phyloP scores from a whole-genome alignment of 805 yeast genomes.

The Ogataea trehaloabstinens region DNA sequence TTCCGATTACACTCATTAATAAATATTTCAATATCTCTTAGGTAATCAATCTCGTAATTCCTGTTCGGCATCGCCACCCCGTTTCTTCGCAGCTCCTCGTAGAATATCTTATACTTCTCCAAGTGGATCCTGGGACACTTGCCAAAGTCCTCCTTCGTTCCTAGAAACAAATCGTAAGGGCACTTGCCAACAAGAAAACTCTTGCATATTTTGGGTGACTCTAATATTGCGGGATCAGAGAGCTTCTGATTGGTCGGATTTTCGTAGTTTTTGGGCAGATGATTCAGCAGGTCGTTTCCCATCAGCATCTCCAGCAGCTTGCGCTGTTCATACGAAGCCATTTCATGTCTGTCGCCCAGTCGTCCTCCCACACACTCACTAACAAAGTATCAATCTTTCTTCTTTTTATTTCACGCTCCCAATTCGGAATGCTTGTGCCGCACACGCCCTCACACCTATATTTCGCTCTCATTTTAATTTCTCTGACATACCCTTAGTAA shows the following conservation, averaged over 20 bases:
- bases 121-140: constrained; percentile 73
- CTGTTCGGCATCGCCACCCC: constrained; percentile 36
- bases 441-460: too few species aligned
- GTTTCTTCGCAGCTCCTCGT: constrained; percentile 48
- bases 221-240: constrained; percentile 35
- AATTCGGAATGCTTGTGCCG: too few species aligned
- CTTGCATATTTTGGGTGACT: constrained; percentile 68
- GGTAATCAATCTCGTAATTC: constrained; percentile 47
- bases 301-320: constrained; percentile 74
- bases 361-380: too few species aligned
- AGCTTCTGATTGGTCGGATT: constrained; percentile 7
- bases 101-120: constrained; percentile 70
- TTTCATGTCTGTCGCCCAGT: constrained; percentile 14
- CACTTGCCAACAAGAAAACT: constrained; percentile 82
- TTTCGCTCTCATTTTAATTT: too few species aligned
- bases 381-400: neutral
- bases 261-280: constrained; percentile 29
- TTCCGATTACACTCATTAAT: constrained; percentile 66
- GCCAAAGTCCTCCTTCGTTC: constrained; percentile 82
- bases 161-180: constrained; percentile 77
- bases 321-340: constrained; percentile 71
- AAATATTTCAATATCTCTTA: constrained; percentile 46
- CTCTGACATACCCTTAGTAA: too few species aligned
- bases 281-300: constrained; percentile 55
- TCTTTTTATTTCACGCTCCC: neutral